Conservation (phyloP, 2,329 filamentous ascomycete species). For the Colletotrichum caudatum region DNA sequence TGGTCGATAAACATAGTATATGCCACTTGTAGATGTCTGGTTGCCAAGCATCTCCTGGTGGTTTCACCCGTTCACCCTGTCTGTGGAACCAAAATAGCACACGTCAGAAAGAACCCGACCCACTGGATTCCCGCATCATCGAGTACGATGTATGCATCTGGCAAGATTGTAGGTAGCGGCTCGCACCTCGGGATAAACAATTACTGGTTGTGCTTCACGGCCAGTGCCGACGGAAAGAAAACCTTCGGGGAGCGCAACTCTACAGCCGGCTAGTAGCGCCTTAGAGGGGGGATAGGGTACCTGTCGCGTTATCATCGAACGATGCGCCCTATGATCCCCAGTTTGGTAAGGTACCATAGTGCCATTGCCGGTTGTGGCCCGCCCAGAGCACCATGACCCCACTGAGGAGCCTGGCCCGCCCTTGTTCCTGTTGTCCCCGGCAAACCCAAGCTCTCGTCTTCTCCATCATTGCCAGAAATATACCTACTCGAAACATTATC, state of each 20-base stretch:
- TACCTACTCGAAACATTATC: conserved; percentile 35
- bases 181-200: conserved; percentile 23
- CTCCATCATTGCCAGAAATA: conserved; percentile 41
- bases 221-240: conserved; percentile 25
- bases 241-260: conserved; percentile 19
- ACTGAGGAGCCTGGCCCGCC: conserved; percentile 37
- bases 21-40: neutral
- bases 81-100: conserved; percentile 4
- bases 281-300: conserved; percentile 13
- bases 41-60: conserved; percentile 3
- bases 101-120: neutral
- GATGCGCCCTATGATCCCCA: conserved; percentile 34
- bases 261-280: conserved; percentile 16
- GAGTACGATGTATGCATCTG: neutral
- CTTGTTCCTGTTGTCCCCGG: conserved; percentile 37
- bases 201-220: conserved; percentile 13
- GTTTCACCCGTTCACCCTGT: conserved; percentile 3
- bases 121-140: neutral
- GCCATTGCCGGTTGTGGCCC: conserved; percentile 28
- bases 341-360: conserved; percentile 35
- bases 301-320: conserved; percentile 37
- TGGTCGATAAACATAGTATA: neutral
- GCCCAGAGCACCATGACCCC: conserved; percentile 24
- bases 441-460: conserved; percentile 30
- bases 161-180: neutral